Evolutionary conservation across 805 yeast genomes (phyloP).

Genomic region (Cyberlindnera petersonii): DNA sequence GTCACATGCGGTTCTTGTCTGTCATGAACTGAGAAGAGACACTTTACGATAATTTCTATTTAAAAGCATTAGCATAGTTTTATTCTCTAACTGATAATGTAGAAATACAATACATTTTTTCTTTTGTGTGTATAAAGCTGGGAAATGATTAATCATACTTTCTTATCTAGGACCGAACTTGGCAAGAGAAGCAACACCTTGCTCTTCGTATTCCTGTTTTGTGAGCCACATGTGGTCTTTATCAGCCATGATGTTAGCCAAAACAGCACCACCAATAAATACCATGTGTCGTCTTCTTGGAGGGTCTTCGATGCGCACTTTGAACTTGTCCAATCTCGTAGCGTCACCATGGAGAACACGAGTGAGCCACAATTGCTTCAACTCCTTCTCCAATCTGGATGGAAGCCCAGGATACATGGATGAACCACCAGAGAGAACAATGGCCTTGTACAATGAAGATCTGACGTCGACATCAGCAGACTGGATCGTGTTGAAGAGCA

Average conservation of each 20-base stretch:
- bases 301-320: conserved; percentile 96
- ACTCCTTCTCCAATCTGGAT: conserved; percentile 88
- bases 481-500: conserved; percentile 87
- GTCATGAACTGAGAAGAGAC: conserved; percentile 2
- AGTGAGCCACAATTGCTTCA: conserved; percentile 94
- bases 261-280: conserved; percentile 96
- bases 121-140: conserved; percentile 1
- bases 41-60: not conserved
- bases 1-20: conserved; percentile 16
- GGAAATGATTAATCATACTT: not conserved
- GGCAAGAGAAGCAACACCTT: conserved; percentile 77
- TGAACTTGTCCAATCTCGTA: conserved; percentile 80
- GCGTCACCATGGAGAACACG: conserved; percentile 86
- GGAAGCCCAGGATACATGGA: conserved; percentile 99
- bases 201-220: conserved; percentile 97
- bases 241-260: conserved; percentile 97
- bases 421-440: conserved; percentile 95
- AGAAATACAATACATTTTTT: not conserved
- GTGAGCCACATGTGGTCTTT: conserved; percentile 98
- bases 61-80: not conserved
- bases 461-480: conserved; percentile 93
- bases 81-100: not conserved
- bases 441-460: conserved; percentile 81
- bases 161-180: conserved; percentile 87
- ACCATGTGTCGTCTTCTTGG: conserved; percentile 99